These are phyloP conservation scores for Geranium incanum DNA, from an alignment of 441 rosid species.

Conservation along the genomic window DNA sequence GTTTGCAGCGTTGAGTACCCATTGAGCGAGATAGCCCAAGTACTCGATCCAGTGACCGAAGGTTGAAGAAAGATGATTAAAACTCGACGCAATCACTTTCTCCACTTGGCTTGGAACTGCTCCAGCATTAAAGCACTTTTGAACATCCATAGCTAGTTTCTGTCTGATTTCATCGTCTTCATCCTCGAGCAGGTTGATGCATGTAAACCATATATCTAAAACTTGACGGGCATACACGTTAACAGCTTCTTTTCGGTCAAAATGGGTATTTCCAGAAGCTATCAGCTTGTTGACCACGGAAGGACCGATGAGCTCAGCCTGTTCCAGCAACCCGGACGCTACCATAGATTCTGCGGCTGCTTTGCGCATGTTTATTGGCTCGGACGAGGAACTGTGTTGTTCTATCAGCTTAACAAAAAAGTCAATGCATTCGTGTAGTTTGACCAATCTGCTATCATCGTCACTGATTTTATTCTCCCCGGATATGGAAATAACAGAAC, in stretches of 20 bases:
- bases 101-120: slow-evolving; percentile 77
- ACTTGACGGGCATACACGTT: slow-evolving; percentile 47
- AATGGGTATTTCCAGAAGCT: slow-evolving; percentile 27
- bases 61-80: slow-evolving; percentile 51
- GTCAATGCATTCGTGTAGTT: slow-evolving; percentile 41
- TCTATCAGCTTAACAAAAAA: slow-evolving; percentile 53
- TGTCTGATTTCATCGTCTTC: slow-evolving; percentile 85
- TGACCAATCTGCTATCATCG: slow-evolving; percentile 22
- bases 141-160: slow-evolving; percentile 54
- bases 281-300: slow-evolving; percentile 34
- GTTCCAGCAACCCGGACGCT: slow-evolving; percentile 82
- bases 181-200: slow-evolving; percentile 82
- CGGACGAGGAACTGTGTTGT: slow-evolving; percentile 66
- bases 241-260: slow-evolving; percentile 32
- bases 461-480: slow-evolving; percentile 24
- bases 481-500: slow-evolving; percentile 22
- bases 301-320: slow-evolving; percentile 57
- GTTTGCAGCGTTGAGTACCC: slow-evolving; percentile 50
- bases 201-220: slow-evolving; percentile 65
- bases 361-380: slow-evolving; percentile 69
- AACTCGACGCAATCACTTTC: slow-evolving; percentile 72
- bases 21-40: slow-evolving; percentile 49
- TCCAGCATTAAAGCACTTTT: slow-evolving; percentile 45
- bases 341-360: slow-evolving; percentile 79
- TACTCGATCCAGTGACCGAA: slow-evolving; percentile 80